Evolutionary conservation across 2,329 filamentous ascomycete genomes (phyloP), one percentile per base, ranked within the genome.

Genomic region (Colletotrichum gloeosporioides): DNA sequence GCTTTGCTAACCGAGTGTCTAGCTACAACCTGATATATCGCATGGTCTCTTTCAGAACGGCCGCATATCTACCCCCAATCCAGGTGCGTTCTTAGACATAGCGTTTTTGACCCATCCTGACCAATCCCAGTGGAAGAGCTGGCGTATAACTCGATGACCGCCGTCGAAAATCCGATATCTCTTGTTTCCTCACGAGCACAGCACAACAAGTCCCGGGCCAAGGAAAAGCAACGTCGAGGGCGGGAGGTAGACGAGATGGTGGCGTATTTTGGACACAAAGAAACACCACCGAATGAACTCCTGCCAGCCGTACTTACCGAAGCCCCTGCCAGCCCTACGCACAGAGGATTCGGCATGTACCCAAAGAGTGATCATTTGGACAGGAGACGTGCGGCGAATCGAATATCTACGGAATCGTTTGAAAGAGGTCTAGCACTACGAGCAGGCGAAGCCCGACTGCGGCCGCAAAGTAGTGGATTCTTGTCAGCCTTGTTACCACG

Each of bases 11-110:
- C 32, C 6, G 8, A 18, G 10, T n/a, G 27, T 44, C 6, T 31
- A 88, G 86, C 80, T 87, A 6, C 84, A 81, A 25, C 83, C 84
- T 69, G 79, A 81, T 32, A 80, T 85, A 49, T 84, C 82, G 25
- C 82, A 85, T 22, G 87, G 87, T 8, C 78, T 89, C 22, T 89
- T 89, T 77, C 84, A 85, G 44, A 89, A 89, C 77, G 85, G 86
- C 16, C 77, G 77, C 53, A 15, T 57, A 49, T 79, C 79, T 25
- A 22, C 78, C 78, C 9, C 81, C 79, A 63, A 73, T 86, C 27
- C 85, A 80, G 15, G 86, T 86, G 66, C 4, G 18, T 22, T 4
- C 29, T 18, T 7, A 15, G 8, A 59, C 4, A 22, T 18, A n/a
- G 34, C 36, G 4, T 9, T 29, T 29, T 8, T 32, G 10, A n/a